phyloP scores from a whole-genome alignment of 2,329 filamentous ascomycete genomes.

The Xylogone sp. region DNA sequence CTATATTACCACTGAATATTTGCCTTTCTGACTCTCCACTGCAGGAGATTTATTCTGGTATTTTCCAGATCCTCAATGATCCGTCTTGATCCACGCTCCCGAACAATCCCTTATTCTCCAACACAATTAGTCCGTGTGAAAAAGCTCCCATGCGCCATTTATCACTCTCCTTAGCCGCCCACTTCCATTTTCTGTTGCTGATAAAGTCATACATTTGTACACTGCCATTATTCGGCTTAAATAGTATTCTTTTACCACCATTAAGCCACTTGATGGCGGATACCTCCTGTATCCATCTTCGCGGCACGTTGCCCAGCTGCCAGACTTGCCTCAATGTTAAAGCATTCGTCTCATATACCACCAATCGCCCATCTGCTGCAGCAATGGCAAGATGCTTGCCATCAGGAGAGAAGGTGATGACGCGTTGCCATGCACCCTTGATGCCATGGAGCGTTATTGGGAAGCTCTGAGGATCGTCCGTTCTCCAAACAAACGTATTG shows the following conservation, averaged over 20 bases:
- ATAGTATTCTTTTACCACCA: not conserved
- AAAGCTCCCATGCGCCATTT: not conserved
- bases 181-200: slow-evolving; percentile 1
- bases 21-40: too few relatives aligned
- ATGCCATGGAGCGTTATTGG: not conserved
- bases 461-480: not conserved
- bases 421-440: not conserved
- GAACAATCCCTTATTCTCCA: not conserved
- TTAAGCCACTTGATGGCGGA: not conserved
- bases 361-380: not conserved
- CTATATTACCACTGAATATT: too few relatives aligned
- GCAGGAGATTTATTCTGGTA: not conserved
- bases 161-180: not conserved
- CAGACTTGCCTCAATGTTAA: not conserved
- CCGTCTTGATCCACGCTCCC: not conserved
- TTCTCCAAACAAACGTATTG: not conserved
- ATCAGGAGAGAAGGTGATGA: not conserved
- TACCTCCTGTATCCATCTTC: not conserved
- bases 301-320: not conserved
- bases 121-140: not conserved
- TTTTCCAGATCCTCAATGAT: not conserved
- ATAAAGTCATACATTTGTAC: slow-evolving; percentile 1
- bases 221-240: not conserved
- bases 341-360: not conserved
- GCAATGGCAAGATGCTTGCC: not conserved